Base-by-base conservation (phyloP, 1,139 yeast species). In the Pichia sp. region DNA sequence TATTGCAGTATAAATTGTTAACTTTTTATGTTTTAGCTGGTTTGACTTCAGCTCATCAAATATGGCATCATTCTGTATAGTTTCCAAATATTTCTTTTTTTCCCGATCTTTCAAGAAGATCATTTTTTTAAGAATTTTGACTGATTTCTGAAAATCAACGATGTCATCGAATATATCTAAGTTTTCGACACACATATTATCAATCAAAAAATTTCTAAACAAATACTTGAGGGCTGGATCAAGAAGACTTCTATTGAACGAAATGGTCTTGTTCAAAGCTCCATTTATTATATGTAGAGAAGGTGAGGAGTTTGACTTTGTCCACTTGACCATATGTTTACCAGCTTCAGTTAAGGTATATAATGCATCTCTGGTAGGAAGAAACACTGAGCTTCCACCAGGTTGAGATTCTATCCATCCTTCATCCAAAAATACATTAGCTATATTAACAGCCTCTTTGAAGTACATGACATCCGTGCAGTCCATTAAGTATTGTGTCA, bases 401-500 rank as follows among this genome's bases (percentile, higher is more conserved):
- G 43, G n/a, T 26, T 35, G 26, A 8, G 35, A 38, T n/a, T 43
- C 34, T 10, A 88, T 63, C 8, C 84, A 63, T 0, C 71, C 72
- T 26, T 67, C 59, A 28, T 62, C 66, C 18, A 81, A 48, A 48
- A 89, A 72, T 28, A 75, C 59, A n/a, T 70, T 66, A 0, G 82
- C 79, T 12, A 89, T 61, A 12, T 71, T 71, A 0, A 66, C 55
- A 0, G 91, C 95, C 47, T 85, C 94, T 4, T 65, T 62, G 0
- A 65, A 58, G 40, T 70, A 68, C 47, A 79, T 61, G 1, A 80
- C 66, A 54, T 85, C 93, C 0, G 95, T 82, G 55, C 96, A 89
- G 49, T 89, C 97, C 73, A 81, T 70, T 15, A 89, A 54, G 96
- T 96, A 91, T 54, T 86, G 96, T 60, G 79, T 70, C 1, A 83